Base-by-base conservation (phyloP, 2,329 filamentous ascomycete species). In the Chaetomiaceae sp. region DNA sequence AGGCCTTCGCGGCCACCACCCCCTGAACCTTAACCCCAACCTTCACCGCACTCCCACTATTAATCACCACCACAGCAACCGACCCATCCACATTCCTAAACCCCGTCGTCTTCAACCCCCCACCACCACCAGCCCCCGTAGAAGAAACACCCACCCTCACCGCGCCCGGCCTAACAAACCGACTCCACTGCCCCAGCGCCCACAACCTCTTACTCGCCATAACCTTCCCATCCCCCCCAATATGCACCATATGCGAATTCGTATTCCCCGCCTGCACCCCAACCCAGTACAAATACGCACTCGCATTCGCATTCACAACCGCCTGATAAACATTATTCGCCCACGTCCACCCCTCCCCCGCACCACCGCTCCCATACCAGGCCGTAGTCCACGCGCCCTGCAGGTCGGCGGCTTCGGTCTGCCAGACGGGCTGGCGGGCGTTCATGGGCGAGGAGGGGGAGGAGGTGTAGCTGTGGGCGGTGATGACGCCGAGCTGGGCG, bases 311-410 rank as follows among this genome's bases (percentile, higher is more conserved):
- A 57, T 71, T 71, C 5, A 74, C 67, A 13, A 81, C 64, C 17
- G 71, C 75, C 27, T 68, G 68, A 62, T 75, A 73, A 39, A 81
- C 72, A 55, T 75, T 74, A 57, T 75, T 74, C 1, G 77, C 78
- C 77, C 76, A 81, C 2, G 75, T 78, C 57, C 76, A 66, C 6
- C 77, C 78, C 54, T 81, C 78, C 33, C 72, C 72, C 0, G 67
- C 62, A 9, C 69, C 72, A 39, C 76, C 75, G 53, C 60, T 67
- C 0, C 58, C 53, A 59, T 76, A 78, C 73, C 31, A 79, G 4
- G 65, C 63, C 5, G 68, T 65, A 0, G 63, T 67, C 63, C 67
- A 73, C 2, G 59, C 60, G 17, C 65, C 65, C 12, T 70, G 66
- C 10, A 74, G 65, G 53, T 75, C 72, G 0, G 68, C 68, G 39